These are phyloP conservation scores for Dendrocalamus sinicus DNA, from an alignment of 176 grass and related monocot species.

Conservation along the genomic window DNA sequence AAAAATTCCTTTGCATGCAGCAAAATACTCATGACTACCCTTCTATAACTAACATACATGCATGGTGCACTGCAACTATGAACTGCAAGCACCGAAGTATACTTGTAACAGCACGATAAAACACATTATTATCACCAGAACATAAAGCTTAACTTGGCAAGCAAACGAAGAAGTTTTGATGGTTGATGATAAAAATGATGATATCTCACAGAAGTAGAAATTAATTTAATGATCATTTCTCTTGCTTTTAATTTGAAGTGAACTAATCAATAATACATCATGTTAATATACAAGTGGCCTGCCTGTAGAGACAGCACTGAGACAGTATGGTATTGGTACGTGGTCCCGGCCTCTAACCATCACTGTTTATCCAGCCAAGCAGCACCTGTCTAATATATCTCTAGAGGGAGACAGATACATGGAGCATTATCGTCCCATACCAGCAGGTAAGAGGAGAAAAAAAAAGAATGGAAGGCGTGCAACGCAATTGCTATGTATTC, in stretches of 20 bases:
- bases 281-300: not conserved
- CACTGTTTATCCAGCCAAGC: not conserved
- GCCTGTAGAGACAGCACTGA: not conserved
- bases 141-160: no score
- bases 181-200: not conserved
- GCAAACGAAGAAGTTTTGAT: not conserved
- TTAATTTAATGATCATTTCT: not conserved
- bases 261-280: not conserved
- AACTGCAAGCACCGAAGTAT: no score
- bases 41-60: no score
- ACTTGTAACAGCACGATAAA: no score
- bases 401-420: not conserved
- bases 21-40: no score
- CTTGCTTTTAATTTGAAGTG: not conserved
- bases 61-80: no score
- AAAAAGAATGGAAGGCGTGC: not conserved
- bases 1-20: no score
- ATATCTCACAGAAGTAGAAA: not conserved
- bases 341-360: not conserved
- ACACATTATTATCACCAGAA: no score
- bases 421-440: not conserved
- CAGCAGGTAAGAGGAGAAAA: not conserved
- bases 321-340: not conserved
- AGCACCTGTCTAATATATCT: not conserved
- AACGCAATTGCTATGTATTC: not conserved